Conservation (phyloP, 495 filamentous ascomycete species). For the Penicillium cataractarum region DNA sequence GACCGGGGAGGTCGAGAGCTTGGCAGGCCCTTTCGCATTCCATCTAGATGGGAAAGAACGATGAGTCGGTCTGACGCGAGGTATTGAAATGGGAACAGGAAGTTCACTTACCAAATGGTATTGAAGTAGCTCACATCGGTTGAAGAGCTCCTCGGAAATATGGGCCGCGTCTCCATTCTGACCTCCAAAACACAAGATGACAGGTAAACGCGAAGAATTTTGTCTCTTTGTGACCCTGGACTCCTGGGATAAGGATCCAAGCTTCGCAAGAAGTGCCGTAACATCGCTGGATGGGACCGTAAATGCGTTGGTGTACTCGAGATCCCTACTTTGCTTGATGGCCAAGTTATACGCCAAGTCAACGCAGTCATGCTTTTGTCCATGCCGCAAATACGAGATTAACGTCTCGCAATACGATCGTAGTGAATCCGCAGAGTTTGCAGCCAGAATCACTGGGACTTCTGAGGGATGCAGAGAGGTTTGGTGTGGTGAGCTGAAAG, state of each 20-base stretch:
- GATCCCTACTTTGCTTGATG: background rate
- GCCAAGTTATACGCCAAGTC: background rate
- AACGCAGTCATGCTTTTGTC: background rate
- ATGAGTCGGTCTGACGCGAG: background rate
- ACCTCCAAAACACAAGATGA: conserved; percentile 39
- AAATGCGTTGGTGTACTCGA: background rate
- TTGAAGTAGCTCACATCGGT: conserved; percentile 32
- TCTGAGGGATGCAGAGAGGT: background rate
- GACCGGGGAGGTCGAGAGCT: background rate
- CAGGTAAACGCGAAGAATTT: conserved; percentile 10
- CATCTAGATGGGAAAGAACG: background rate
- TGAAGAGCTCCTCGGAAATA: conserved; percentile 33
- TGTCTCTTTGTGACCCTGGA: background rate
- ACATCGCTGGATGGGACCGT: background rate
- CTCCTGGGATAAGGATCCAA: background rate
- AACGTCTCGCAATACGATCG: background rate
- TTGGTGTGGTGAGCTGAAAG: background rate
- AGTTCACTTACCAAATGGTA: conserved; percentile 18
- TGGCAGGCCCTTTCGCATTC: background rate
- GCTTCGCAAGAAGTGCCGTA: background rate
- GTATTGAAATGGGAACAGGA: background rate
- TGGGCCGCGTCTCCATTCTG: conserved; percentile 28
- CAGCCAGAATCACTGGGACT: background rate
- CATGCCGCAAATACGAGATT: background rate
- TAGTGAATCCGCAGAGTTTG: background rate